A percentile compares a stretch with the other conserved stretches of the same genome.
phyloP scores from a whole-genome alignment of 2,329 filamentous ascomycete genomes.

The Alternaria rosae region DNA sequence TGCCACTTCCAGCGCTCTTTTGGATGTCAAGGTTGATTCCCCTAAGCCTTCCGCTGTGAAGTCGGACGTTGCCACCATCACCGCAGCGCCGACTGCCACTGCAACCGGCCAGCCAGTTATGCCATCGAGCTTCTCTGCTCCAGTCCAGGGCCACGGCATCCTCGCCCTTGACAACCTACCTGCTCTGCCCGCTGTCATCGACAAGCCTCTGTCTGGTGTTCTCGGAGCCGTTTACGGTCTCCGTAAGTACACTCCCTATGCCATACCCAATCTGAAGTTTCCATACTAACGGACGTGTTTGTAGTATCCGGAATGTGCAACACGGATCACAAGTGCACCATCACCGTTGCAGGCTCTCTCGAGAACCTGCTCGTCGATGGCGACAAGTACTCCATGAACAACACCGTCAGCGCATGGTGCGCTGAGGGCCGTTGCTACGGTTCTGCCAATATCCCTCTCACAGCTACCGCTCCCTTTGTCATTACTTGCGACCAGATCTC shows the following conservation, averaged over 20 bases:
- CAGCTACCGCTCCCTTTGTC: conserved; percentile 8
- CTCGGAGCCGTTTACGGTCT: conserved; percentile 3
- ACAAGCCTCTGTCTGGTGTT: conserved; percentile 1
- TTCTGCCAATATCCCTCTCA: background rate
- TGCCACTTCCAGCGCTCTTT: conserved; percentile 1
- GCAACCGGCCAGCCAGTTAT: background rate
- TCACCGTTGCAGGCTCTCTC: conserved; percentile 10
- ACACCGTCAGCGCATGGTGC: conserved; percentile 6
- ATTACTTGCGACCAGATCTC: conserved; percentile 9
- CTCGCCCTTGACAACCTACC: conserved; percentile 7
- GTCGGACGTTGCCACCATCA: no score
- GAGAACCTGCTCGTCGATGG: conserved; percentile 13
- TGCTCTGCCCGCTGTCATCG: conserved; percentile 11
- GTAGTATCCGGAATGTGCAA: conserved; percentile 6
- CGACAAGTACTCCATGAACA: conserved; percentile 5
- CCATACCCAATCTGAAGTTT: background rate
- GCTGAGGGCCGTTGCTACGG: conserved; percentile 8
- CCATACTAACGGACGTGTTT: background rate
- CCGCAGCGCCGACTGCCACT: background rate
- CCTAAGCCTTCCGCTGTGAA: background rate
- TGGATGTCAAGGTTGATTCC: background rate
- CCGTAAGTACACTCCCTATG: background rate
- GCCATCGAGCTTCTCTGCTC: conserved; percentile 11
- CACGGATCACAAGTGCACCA: conserved; percentile 1
- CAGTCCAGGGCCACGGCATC: conserved; percentile 2